Conservation (phyloP, 345 rosid species). For the Lumnitzera littorea region DNA sequence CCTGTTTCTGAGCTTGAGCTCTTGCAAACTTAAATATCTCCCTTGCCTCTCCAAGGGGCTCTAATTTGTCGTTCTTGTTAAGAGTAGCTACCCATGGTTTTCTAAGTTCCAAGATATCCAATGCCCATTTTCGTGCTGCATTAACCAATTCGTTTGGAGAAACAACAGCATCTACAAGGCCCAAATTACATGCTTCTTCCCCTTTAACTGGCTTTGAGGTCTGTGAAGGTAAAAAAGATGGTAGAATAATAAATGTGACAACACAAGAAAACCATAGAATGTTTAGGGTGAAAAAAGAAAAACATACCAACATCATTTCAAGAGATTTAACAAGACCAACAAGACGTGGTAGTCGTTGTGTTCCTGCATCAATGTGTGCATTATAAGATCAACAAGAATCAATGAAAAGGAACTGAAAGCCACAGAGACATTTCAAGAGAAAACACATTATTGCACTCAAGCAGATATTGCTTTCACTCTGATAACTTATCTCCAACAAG, state of each 20-base stretch:
- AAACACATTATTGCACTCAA: not conserved
- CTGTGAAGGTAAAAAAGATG: slow-evolving; percentile 25
- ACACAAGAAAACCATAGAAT: not conserved
- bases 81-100: slow-evolving; percentile 87
- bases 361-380: slow-evolving; percentile 52
- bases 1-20: slow-evolving; percentile 64
- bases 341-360: slow-evolving; percentile 98
- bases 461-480: no score
- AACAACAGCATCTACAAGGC: slow-evolving; percentile 82
- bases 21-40: slow-evolving; percentile 89
- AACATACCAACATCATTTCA: slow-evolving; percentile 89
- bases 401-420: not conserved
- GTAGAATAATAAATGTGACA: not conserved
- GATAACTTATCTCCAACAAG: no score
- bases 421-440: not conserved
- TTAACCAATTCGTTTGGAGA: slow-evolving; percentile 55
- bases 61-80: slow-evolving; percentile 71
- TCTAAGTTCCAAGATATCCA: slow-evolving; percentile 61
- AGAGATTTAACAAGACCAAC: slow-evolving; percentile 91
- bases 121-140: slow-evolving; percentile 78
- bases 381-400: slow-evolving; percentile 7
- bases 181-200: slow-evolving; percentile 64
- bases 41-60: slow-evolving; percentile 93
- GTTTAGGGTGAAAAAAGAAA: slow-evolving; percentile 8
- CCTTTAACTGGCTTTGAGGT: slow-evolving; percentile 84